Percentiles rank a stretch among this genome's conserved stretches.
phyloP scores from a whole-genome alignment of 805 yeast genomes.

The Suhomyces sp. region DNA sequence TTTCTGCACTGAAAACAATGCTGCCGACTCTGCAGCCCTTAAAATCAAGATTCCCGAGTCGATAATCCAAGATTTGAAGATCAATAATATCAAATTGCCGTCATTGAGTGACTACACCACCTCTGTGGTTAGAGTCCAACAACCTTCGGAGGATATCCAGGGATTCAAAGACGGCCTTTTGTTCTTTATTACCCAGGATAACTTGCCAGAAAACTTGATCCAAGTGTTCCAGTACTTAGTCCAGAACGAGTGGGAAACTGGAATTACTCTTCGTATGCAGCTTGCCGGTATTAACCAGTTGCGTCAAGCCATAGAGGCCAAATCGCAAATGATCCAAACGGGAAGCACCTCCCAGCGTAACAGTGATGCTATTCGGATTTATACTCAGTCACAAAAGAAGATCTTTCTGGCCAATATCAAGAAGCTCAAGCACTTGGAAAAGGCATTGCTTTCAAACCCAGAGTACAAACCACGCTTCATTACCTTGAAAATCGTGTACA shows the following conservation, averaged over 20 bases:
- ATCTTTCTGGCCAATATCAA: slow-evolving; percentile 47
- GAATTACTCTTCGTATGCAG: slow-evolving; percentile 49
- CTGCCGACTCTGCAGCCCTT: slow-evolving; percentile 57
- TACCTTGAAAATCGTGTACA: slow-evolving; percentile 57
- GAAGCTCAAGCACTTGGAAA: slow-evolving; percentile 44
- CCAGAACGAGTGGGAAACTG: slow-evolving; percentile 46
- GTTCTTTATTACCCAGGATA: slow-evolving; percentile 33
- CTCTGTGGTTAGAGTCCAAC: slow-evolving; percentile 19
- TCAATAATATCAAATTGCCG: slow-evolving; percentile 38
- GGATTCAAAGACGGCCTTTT: slow-evolving; percentile 33
- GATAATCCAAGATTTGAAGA: slow-evolving; percentile 27
- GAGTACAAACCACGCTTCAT: slow-evolving; percentile 44
- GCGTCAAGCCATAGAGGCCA: slow-evolving; percentile 49
- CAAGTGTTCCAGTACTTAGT: slow-evolving; percentile 55
- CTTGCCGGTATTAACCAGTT: slow-evolving; percentile 61
- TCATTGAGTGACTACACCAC: slow-evolving; percentile 37
- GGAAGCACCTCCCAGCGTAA: slow-evolving; percentile 7
- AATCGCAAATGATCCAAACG: slow-evolving; percentile 30
- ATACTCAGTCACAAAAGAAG: slow-evolving; percentile 47
- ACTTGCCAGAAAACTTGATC: slow-evolving; percentile 44
- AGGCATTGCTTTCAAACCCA: slow-evolving; percentile 33
- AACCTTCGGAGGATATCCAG: neutral
- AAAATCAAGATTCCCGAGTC: slow-evolving; percentile 51
- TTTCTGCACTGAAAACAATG: slow-evolving; percentile 57
- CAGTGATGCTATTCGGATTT: slow-evolving; percentile 35